phyloP scores from a whole-genome alignment of 257 asterid genomes.

The Linderniella brevidens region DNA sequence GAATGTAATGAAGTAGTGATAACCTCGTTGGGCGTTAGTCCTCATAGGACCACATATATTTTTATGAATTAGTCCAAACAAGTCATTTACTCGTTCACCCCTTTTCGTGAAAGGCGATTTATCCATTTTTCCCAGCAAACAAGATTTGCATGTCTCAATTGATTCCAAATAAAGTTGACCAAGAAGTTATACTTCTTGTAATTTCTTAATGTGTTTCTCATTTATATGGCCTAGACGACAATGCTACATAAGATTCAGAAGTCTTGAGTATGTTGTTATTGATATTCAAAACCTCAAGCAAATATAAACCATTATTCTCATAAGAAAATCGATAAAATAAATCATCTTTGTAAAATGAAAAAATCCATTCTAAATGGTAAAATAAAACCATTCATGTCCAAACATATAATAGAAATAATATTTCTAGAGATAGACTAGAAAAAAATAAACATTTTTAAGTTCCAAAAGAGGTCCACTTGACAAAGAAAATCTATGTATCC shows the following conservation, averaged over 20 bases:
- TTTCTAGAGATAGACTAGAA: background rate
- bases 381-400: background rate
- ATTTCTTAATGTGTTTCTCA: constrained; percentile 4
- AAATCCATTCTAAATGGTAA: no score
- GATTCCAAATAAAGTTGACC: constrained; percentile 3
- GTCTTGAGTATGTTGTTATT: background rate
- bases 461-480: background rate
- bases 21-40: background rate
- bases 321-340: background rate
- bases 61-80: background rate
- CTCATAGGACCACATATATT: background rate
- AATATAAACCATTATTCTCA: background rate
- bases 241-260: constrained; percentile 2
- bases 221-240: constrained; percentile 2
- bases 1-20: background rate
- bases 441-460: background rate
- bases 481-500: constrained; percentile 1
- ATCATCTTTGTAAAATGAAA: no score
- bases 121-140: background rate
- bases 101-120: background rate
- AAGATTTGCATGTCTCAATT: background rate
- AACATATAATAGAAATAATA: constrained; percentile 3
- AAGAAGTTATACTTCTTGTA: background rate
- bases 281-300: constrained; percentile 1
- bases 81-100: background rate